phyloP scores from a whole-genome alignment of 1,139 yeast species.

The Candida anutae region DNA sequence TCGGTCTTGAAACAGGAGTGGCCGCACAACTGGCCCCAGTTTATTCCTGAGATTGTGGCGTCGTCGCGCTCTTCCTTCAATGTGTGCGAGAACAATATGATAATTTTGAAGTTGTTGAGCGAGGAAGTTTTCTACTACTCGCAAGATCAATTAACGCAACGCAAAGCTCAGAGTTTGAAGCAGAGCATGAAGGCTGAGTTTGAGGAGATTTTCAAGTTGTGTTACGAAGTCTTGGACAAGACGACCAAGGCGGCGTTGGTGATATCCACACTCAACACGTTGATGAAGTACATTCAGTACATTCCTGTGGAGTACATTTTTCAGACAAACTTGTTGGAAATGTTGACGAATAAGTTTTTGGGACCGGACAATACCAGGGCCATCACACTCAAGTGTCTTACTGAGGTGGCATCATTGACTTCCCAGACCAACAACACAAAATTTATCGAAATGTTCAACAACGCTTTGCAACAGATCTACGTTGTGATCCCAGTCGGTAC shows the following conservation, averaged over 20 bases:
- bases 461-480: slow-evolving; percentile 65
- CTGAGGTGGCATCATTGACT: slow-evolving; percentile 73
- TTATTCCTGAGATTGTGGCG: slow-evolving; percentile 85
- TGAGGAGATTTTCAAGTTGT: slow-evolving; percentile 84
- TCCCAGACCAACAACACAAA: slow-evolving; percentile 60
- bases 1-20: slow-evolving; percentile 95
- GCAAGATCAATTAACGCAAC: slow-evolving; percentile 94
- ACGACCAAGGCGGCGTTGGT: slow-evolving; percentile 77
- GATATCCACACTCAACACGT: slow-evolving; percentile 75
- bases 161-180: slow-evolving; percentile 79
- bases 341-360: slow-evolving; percentile 70
- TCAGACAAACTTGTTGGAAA: slow-evolving; percentile 70
- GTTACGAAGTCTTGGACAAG: slow-evolving; percentile 88
- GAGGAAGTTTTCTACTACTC: slow-evolving; percentile 96
- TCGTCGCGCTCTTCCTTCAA: slow-evolving; percentile 82
- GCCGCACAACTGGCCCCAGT: slow-evolving; percentile 98
- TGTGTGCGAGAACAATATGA: slow-evolving; percentile 97
- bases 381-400: slow-evolving; percentile 79
- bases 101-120: slow-evolving; percentile 74
- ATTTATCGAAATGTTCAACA: slow-evolving; percentile 63
- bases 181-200: slow-evolving; percentile 83
- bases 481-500: slow-evolving; percentile 68
- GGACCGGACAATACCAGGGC: slow-evolving; percentile 78
- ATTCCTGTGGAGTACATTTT: slow-evolving; percentile 85
- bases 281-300: slow-evolving; percentile 88